These are phyloP conservation scores for Aphanomyces astaci DNA, from an alignment of 352 stramenopile genomes.

Conservation along the genomic window DNA sequence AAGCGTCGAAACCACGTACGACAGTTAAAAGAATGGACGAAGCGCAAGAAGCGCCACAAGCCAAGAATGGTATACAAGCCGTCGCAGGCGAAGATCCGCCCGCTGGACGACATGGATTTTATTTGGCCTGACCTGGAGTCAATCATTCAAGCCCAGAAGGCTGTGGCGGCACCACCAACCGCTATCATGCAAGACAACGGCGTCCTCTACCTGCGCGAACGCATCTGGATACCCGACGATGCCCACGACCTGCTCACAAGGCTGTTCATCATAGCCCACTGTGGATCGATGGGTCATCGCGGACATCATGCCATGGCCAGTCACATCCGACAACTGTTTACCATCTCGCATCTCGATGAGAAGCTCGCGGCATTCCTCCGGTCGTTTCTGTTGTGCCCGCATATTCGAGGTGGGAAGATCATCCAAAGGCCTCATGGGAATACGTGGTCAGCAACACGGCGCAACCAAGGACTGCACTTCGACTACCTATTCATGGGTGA, in stretches of 20 bases:
- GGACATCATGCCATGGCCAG: conserved; percentile 1
- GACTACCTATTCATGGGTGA: conserved; percentile 30
- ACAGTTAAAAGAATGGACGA: not conserved
- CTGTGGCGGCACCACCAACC: not conserved
- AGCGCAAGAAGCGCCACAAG: not conserved
- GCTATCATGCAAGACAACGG: not conserved
- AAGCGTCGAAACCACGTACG: not conserved
- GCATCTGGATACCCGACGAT: conserved; percentile 20
- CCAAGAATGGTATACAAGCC: not conserved
- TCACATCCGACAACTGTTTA: conserved; percentile 10
- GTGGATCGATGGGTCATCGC: conserved; percentile 17
- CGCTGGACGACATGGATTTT: conserved; percentile 5
- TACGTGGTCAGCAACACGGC: not conserved
- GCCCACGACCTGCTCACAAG: not conserved
- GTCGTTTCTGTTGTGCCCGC: conserved; percentile 24
- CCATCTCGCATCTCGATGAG: not conserved
- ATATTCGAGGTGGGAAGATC: conserved; percentile 25
- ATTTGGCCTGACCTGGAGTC: not conserved
- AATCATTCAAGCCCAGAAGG: not conserved
- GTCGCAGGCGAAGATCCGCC: not conserved
- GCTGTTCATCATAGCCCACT: conserved; percentile 18
- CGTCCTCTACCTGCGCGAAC: not conserved
- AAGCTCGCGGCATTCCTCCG: conserved; percentile 19
- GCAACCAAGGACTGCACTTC: conserved; percentile 33
- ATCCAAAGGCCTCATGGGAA: conserved; percentile 23